A percentile compares a stretch with the other conserved stretches of the same genome.
phyloP scores from a whole-genome alignment of 2,329 filamentous ascomycete genomes.

The Ophiostoma angusticollis region DNA sequence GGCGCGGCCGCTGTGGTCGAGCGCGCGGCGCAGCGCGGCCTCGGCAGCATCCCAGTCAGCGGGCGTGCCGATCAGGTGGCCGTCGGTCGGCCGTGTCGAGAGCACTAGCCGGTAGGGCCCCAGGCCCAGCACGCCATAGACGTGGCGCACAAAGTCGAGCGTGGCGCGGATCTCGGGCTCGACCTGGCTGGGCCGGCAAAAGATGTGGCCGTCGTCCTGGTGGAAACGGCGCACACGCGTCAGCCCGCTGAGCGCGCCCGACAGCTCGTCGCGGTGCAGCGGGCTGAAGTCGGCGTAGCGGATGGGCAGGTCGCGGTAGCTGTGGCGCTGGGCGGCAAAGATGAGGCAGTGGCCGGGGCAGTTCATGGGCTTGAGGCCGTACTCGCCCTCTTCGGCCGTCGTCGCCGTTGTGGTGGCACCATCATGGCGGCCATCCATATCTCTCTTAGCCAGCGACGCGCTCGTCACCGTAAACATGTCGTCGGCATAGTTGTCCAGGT shows the following conservation, averaged over 20 bases:
- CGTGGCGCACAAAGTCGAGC: constrained; percentile 59
- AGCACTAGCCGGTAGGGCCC: constrained; percentile 63
- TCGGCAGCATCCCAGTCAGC: constrained; percentile 59
- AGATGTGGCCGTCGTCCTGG: constrained; percentile 88
- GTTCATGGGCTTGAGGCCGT: constrained; percentile 89
- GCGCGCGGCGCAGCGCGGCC: constrained; percentile 47
- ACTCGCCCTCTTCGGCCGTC: constrained; percentile 42
- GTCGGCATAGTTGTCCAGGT: constrained; percentile 80
- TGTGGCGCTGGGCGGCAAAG: constrained; percentile 70
- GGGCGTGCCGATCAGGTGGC: constrained; percentile 58
- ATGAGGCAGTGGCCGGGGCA: constrained; percentile 90
- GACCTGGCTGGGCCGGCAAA: constrained; percentile 68
- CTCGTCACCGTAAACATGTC: constrained; percentile 80
- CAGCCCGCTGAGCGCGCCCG: constrained; percentile 77
- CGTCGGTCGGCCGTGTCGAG: constrained; percentile 61
- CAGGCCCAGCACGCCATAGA: constrained; percentile 57
- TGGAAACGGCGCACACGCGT: constrained; percentile 90
- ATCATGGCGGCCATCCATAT: constrained; percentile 21
- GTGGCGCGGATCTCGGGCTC: constrained; percentile 60
- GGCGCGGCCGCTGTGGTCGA: constrained; percentile 49
- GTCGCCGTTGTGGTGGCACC: background rate
- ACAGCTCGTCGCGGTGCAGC: constrained; percentile 88
- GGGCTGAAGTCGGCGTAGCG: constrained; percentile 93
- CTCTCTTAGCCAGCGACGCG: constrained; percentile 29
- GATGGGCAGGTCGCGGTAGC: constrained; percentile 81